Base-by-base conservation (phyloP, 257 asterid genomes). In the Rauvolfia tetraphylla region DNA sequence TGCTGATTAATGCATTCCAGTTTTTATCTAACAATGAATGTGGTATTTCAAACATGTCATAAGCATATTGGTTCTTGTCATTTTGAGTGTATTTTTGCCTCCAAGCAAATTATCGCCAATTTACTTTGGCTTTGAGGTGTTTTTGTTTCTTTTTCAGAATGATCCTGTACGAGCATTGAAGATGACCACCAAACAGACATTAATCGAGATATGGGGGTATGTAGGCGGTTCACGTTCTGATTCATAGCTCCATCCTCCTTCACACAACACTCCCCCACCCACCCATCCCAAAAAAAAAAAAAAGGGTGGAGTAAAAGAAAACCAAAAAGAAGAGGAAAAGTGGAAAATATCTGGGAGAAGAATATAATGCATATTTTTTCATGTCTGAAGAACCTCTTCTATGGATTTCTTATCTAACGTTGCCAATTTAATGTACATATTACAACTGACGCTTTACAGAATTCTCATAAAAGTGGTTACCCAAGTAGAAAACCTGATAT, bases 181-280 rank as follows among this genome's bases (percentile, higher is more conserved):
- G 29, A 92, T 92, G 97, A 89, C 96, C 3, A 89, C 90, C 57
- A 83, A 87, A 72, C 89, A 81, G 80, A 90, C 93, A 3, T 80
- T 92, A 84, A 53, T 76, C 7, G 97, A 92, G 68, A 90, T 92
- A 68, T 90, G 90, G 97, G 88, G 97, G 97, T 92, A 87, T 36
- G 53, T 68, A 49, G 25, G 41, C n/a, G 38, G 23, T 74, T 46
- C 73, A 14, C 58, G 39, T 22, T 53, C 29, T 75, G 33, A 39
- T 46, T 34, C 42, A 13, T 49, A n/a, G n/a, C n/a, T n/a, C n/a
- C n/a, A n/a, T n/a, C n/a, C n/a, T n/a, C n/a, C n/a, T n/a, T n/a
- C n/a, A n/a, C n/a, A n/a, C n/a, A 49, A 49, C 57, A 9, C 53
- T 7, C 65, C 15, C 38, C 29, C 71, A 1, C 0, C 39, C 34